Evolutionary conservation across 2,329 filamentous ascomycete genomes (phyloP), one percentile per base, ranked within the genome.

Genomic region (Colletotrichum musae): DNA sequence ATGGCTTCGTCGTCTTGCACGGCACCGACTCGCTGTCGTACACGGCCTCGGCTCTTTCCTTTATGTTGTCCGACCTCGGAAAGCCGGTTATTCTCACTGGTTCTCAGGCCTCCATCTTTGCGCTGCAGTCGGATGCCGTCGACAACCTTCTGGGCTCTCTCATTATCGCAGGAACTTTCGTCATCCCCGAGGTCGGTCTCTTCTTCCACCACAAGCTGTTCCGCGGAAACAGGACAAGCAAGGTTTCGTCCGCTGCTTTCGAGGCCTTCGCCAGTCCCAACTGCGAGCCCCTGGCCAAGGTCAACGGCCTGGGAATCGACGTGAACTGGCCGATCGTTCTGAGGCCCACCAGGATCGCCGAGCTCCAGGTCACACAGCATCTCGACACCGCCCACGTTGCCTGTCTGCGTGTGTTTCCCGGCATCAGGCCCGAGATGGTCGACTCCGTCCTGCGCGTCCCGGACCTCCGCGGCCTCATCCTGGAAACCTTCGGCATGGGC

Each of bases 161-260:
- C 76, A 94, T 97, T 76, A 92, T 97, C 64, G 95, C 95, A 3
- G 94, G 94, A 41, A 96, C 96, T 70, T 97, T 97, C 77, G 93
- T 94, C 83, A 94, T 98, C 67, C 94, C 95, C 0, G 95, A 97
- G 79, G 95, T 98, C 61, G 95, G 94, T 78, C 87, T 98, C 43
- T 97, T 97, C 84, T 98, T 98, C 86, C 94, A 96, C 80, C 93
- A 97, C 82, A 94, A 91, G 73, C 88, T 98, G 21, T 97, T 95
- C 82, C 90, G 95, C 28, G 95, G 95, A 16, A 97, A 97, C 80
- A 87, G 95, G 69, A 91, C 93, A 10, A 96, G 93, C 71, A 98
- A 98, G 80, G 90, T 97, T 39, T 95, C 94, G 15, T 93, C 94
- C 6, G 93, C 93, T 68, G 90, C 93, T 62, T 97, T 97, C 77